Evolutionary conservation across 805 yeast species (phyloP).

Genomic region (Grigorovia transvaalensis): DNA sequence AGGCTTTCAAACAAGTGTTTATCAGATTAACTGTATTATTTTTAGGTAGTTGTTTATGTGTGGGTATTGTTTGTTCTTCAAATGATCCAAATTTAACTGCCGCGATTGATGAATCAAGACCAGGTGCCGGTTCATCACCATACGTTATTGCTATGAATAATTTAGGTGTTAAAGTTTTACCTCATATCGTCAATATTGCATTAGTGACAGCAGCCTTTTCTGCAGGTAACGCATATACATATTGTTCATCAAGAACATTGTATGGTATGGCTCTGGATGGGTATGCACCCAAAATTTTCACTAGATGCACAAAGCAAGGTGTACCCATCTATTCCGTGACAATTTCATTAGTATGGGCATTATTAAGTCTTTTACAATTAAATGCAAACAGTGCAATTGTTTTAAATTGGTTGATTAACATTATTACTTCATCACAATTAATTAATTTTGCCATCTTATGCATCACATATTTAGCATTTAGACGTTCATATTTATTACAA

Average conservation of each 20-base stretch:
- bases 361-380: slow-evolving; percentile 55
- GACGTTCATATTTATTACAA: slow-evolving; percentile 48
- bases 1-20: slow-evolving; percentile 68
- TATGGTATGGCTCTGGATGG: slow-evolving; percentile 65
- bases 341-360: slow-evolving; percentile 46
- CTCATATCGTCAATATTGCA: slow-evolving; percentile 70
- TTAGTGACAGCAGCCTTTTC: slow-evolving; percentile 67
- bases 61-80: slow-evolving; percentile 66
- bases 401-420: slow-evolving; percentile 59
- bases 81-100: slow-evolving; percentile 50
- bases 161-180: slow-evolving; percentile 54
- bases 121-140: slow-evolving; percentile 75
- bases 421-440: slow-evolving; percentile 62
- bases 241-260: slow-evolving; percentile 57
- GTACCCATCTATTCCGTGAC: slow-evolving; percentile 55
- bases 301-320: slow-evolving; percentile 53
- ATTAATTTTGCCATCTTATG: slow-evolving; percentile 50
- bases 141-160: slow-evolving; percentile 75
- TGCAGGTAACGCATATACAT: slow-evolving; percentile 75
- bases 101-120: slow-evolving; percentile 49
- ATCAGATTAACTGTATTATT: slow-evolving; percentile 57
- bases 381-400: slow-evolving; percentile 51
- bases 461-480: slow-evolving; percentile 50
- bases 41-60: slow-evolving; percentile 64
- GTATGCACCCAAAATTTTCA: slow-evolving; percentile 59